Evolutionary conservation across 2,329 filamentous ascomycete species (phyloP).

Genomic region (Fusarium drepaniforme): DNA sequence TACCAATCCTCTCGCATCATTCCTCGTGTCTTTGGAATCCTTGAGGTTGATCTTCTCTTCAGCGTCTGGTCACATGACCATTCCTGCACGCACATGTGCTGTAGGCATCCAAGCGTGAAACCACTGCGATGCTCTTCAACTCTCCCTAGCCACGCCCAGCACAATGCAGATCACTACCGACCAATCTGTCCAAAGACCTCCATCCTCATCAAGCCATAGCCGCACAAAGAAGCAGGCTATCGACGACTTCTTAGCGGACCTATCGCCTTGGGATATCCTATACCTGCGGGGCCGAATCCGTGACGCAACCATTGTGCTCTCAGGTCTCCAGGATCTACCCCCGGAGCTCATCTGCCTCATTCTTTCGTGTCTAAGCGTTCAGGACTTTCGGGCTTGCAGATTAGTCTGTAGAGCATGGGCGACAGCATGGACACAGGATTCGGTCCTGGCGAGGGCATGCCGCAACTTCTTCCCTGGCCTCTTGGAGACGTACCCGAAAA

Average conservation of each 20-base stretch:
- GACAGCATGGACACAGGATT: constrained; percentile 38
- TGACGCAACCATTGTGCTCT: constrained; percentile 25
- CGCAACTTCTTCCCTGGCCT: constrained; percentile 46
- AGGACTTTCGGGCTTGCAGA: constrained; percentile 43
- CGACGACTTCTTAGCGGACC: constrained; percentile 36
- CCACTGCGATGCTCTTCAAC: neutral
- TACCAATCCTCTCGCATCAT: neutral
- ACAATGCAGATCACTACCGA: neutral
- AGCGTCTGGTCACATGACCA: constrained; percentile 7
- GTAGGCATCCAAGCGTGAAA: neutral
- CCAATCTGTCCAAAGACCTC: neutral
- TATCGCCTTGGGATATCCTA: constrained; percentile 46
- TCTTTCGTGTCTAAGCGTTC: constrained; percentile 34
- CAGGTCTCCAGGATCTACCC: constrained; percentile 44
- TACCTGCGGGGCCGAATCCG: constrained; percentile 40
- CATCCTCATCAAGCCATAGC: neutral
- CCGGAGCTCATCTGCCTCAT: constrained; percentile 44
- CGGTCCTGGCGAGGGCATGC: constrained; percentile 35
- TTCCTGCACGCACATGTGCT: neutral
- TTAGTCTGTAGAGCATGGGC: constrained; percentile 45
- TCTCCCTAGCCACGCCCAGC: neutral
- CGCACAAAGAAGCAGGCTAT: constrained; percentile 27
- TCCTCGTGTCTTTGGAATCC: neutral
- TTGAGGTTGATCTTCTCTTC: neutral
- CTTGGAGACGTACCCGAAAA: constrained; percentile 26